Evolutionary conservation across 2,329 filamentous ascomycete genomes (phyloP).

Genomic region (Moelleriella libera): DNA sequence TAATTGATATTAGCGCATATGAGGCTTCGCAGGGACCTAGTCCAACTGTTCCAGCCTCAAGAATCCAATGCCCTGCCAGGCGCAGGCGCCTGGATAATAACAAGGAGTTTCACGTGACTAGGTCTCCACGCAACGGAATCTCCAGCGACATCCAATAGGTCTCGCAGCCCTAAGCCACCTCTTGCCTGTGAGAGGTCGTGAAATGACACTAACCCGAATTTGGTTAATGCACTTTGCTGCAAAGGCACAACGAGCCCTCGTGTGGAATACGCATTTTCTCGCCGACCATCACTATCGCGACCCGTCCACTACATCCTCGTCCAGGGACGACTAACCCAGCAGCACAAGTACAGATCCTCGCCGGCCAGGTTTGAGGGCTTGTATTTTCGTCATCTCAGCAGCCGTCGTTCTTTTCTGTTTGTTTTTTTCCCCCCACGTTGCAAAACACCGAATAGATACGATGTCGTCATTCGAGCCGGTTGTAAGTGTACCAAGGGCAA

Average conservation of each 20-base stretch:
- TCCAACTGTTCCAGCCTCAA: too few species aligned
- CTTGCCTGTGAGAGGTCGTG: conserved; percentile 13
- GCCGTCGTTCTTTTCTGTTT: conserved; percentile 15
- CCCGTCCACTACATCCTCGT: conserved; percentile 20
- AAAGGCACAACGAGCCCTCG: conserved; percentile 25
- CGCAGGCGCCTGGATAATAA: too few species aligned
- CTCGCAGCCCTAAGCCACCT: conserved; percentile 24
- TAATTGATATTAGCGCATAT: too few species aligned
- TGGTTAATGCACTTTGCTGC: conserved; percentile 17
- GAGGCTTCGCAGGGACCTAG: too few species aligned
- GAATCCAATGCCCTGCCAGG: too few species aligned
- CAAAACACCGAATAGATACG: conserved; percentile 16
- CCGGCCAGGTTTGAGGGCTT: conserved; percentile 22
- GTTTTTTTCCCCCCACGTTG: conserved; percentile 3
- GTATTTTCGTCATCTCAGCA: conserved; percentile 19
- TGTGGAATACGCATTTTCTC: conserved; percentile 26
- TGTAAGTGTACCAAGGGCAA: conserved; percentile 36
- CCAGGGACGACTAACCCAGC: conserved; percentile 26
- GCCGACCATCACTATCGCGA: conserved; percentile 24
- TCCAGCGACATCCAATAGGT: conserved; percentile 17
- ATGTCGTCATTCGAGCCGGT: conserved; percentile 55
- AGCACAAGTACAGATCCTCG: conserved; percentile 25
- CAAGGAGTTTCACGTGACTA: too few species aligned
- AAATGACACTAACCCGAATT: conserved; percentile 14
- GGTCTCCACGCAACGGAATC: background rate